Conservation (phyloP, 148 eudicot species). For the Vaccinium vitisidaea region DNA sequence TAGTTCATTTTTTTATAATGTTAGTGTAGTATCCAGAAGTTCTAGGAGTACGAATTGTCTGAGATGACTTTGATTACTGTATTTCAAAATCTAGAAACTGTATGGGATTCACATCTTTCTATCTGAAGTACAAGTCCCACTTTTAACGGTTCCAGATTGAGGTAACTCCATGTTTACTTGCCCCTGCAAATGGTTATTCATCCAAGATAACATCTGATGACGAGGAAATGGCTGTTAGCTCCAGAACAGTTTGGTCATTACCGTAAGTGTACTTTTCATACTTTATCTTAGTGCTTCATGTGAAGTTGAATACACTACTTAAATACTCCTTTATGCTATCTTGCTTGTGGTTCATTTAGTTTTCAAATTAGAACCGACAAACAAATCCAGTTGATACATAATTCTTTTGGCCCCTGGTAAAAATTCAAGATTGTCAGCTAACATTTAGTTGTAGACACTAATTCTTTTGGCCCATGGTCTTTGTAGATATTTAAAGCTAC, state of each 20-base stretch:
- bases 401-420: background rate
- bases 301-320: background rate
- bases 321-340: background rate
- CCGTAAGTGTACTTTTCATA: slow-evolving; percentile 58
- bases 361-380: background rate
- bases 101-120: background rate
- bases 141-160: slow-evolving; percentile 61
- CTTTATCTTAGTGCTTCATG: background rate
- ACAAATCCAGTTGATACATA: background rate
- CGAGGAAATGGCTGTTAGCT: slow-evolving; percentile 38
- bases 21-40: background rate
- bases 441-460: background rate
- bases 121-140: slow-evolving; percentile 14
- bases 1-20: background rate
- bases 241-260: slow-evolving; percentile 74
- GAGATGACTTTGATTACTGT: background rate
- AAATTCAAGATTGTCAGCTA: background rate
- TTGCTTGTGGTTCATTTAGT: slow-evolving; percentile 15
- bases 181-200: slow-evolving; percentile 38
- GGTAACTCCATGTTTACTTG: slow-evolving; percentile 81
- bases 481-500: background rate
- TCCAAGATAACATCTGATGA: slow-evolving; percentile 25
- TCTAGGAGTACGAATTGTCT: background rate
- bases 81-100: background rate
- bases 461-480: too few species aligned